Conservation (phyloP, 1,284 basidiomycete genomes). For the Takashimella koratensis region DNA sequence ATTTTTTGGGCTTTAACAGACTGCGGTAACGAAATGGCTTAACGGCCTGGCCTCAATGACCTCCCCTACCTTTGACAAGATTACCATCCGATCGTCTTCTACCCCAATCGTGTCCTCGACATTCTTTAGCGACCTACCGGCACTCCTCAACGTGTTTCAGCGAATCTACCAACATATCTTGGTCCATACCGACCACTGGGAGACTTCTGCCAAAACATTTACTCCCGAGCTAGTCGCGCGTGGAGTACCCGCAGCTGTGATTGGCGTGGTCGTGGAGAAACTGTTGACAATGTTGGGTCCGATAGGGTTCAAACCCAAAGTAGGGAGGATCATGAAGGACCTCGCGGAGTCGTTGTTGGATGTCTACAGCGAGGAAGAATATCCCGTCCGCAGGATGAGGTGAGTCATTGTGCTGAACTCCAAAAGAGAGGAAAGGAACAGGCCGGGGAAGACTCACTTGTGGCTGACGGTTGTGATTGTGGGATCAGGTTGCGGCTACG, state of each 20-base stretch:
- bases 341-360: constrained; percentile 24
- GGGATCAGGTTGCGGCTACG: constrained; percentile 10
- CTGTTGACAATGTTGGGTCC: constrained; percentile 22
- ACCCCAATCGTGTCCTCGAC: background rate
- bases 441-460: background rate
- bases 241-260: constrained; percentile 2
- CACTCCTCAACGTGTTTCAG: background rate
- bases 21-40: background rate
- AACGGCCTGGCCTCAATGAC: background rate
- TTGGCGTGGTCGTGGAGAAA: constrained; percentile 28
- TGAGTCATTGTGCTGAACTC: constrained; percentile 11
- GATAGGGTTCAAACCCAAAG: constrained; percentile 22
- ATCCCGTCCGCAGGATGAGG: constrained; percentile 34
- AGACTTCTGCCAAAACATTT: constrained; percentile 7
- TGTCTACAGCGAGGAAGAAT: constrained; percentile 25
- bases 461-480: constrained; percentile 1
- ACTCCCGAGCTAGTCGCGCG: background rate
- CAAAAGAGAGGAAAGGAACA: background rate
- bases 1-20: background rate
- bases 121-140: background rate
- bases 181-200: constrained; percentile 5
- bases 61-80: background rate
- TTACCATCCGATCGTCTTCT: background rate
- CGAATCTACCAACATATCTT: constrained; percentile 11
- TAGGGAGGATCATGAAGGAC: constrained; percentile 20